These are phyloP conservation scores for Tricholoma flavovirens DNA, from an alignment of 768 basidiomycete genomes.

Conservation along the genomic window DNA sequence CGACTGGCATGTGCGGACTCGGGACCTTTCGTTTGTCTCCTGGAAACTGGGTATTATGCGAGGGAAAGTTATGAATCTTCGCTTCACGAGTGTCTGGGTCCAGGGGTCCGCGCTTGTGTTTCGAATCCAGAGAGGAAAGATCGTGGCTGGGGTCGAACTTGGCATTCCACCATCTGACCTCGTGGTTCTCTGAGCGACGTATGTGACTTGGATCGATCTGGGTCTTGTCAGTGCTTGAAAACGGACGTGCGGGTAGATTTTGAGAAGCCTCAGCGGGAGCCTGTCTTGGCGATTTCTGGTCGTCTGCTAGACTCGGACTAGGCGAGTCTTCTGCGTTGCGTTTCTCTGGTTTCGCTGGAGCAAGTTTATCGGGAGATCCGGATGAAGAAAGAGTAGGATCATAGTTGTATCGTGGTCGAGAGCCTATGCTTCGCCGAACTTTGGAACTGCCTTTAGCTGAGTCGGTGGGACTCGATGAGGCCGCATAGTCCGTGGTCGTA, in stretches of 20 bases:
- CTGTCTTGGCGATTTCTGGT: not conserved
- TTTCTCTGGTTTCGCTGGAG: not conserved
- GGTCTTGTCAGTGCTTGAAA: not conserved
- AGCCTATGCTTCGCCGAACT: not conserved
- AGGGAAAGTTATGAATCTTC: not conserved
- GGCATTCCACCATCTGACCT: not conserved
- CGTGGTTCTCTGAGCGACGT: not conserved
- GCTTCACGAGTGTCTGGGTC: not conserved
- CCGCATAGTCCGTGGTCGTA: not conserved
- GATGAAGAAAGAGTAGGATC: not conserved
- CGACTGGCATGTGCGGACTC: not conserved
- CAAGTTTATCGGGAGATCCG: not conserved
- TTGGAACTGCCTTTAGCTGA: not conserved
- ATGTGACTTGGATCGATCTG: not conserved
- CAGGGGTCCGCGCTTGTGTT: not conserved
- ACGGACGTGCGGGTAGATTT: not conserved
- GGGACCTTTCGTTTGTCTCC: not conserved
- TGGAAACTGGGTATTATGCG: not conserved
- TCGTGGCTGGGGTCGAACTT: not conserved
- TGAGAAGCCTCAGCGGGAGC: not conserved
- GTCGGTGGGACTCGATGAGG: not conserved
- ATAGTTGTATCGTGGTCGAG: not conserved
- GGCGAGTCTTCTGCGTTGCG: not conserved
- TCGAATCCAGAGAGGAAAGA: not conserved
- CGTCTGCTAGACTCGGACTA: too few relatives aligned